Conservation (phyloP, 2,329 filamentous ascomycete species). For the Didymella exigua region DNA sequence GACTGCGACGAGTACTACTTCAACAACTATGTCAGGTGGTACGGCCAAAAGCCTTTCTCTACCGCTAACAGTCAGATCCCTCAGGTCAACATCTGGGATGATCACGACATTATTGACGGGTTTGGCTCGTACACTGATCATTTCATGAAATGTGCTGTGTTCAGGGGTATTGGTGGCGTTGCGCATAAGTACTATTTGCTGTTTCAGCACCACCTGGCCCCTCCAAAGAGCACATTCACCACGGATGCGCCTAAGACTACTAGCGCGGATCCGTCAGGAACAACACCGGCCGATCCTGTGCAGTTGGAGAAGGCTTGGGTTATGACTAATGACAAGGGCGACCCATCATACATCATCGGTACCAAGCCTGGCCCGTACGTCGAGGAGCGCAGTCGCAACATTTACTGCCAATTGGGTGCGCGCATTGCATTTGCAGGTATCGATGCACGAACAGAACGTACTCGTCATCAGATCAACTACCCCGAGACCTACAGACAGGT, state of each 20-base stretch:
- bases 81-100: slow-evolving; percentile 70
- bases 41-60: slow-evolving; percentile 69
- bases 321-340: slow-evolving; percentile 60
- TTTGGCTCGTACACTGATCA: slow-evolving; percentile 70
- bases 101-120: slow-evolving; percentile 70
- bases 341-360: slow-evolving; percentile 80
- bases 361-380: slow-evolving; percentile 71
- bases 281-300: slow-evolving; percentile 65
- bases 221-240: slow-evolving; percentile 84
- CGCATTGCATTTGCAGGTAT: slow-evolving; percentile 68
- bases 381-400: slow-evolving; percentile 64
- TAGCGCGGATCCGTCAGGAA: slow-evolving; percentile 54
- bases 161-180: slow-evolving; percentile 67
- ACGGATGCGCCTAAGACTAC: slow-evolving; percentile 69
- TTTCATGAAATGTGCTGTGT: slow-evolving; percentile 70
- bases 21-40: slow-evolving; percentile 68
- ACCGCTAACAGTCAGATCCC: slow-evolving; percentile 66
- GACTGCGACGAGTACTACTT: slow-evolving; percentile 68
- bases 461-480: slow-evolving; percentile 92
- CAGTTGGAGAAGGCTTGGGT: slow-evolving; percentile 80
- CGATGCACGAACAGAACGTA: slow-evolving; percentile 73
- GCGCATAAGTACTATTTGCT: slow-evolving; percentile 67
- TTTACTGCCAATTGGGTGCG: slow-evolving; percentile 68
- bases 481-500: slow-evolving; percentile 66
- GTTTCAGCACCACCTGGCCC: slow-evolving; percentile 79